phyloP scores from a whole-genome alignment of 2,329 filamentous ascomycete species.

The Helotiales sp. region DNA sequence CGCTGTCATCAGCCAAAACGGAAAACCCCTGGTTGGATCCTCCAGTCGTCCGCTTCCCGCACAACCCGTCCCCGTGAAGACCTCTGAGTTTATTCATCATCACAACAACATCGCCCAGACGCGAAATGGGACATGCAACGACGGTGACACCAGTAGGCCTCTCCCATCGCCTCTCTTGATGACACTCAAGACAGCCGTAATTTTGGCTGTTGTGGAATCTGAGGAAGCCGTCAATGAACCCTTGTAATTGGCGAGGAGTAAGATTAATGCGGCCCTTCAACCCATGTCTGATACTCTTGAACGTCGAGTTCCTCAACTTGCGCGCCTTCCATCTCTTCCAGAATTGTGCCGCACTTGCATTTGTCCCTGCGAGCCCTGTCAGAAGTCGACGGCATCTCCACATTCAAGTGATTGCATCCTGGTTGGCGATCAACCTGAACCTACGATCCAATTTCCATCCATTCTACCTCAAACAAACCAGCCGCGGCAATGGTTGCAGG shows the following conservation, averaged over 20 bases:
- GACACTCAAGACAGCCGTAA: constrained; percentile 4
- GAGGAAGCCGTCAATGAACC: constrained; percentile 14
- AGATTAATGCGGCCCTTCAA: constrained; percentile 26
- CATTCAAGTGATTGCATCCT: constrained; percentile 33
- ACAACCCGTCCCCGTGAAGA: not conserved
- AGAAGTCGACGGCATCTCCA: constrained; percentile 21
- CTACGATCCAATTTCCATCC: constrained; percentile 38
- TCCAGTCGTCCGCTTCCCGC: not conserved
- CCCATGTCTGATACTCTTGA: constrained; percentile 19
- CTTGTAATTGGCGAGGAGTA: constrained; percentile 22
- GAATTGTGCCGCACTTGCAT: constrained; percentile 15
- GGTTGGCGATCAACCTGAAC: constrained; percentile 45
- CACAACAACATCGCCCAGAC: constrained; percentile 2
- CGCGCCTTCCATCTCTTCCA: constrained; percentile 17
- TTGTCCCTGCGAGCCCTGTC: constrained; percentile 6
- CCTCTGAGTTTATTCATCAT: not conserved
- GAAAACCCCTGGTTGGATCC: not conserved
- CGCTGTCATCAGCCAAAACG: not conserved
- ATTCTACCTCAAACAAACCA: constrained; percentile 53
- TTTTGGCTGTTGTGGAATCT: constrained; percentile 20
- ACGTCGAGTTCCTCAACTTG: constrained; percentile 4
- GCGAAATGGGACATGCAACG: not conserved
- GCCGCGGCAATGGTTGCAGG: constrained; percentile 16
- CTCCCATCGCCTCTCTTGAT: not conserved
- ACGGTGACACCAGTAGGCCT: not conserved